Evolutionary conservation across 495 filamentous ascomycete species (phyloP), one percentile per base, ranked within the genome.

Genomic region (Penicillium macrosclerotiorum): DNA sequence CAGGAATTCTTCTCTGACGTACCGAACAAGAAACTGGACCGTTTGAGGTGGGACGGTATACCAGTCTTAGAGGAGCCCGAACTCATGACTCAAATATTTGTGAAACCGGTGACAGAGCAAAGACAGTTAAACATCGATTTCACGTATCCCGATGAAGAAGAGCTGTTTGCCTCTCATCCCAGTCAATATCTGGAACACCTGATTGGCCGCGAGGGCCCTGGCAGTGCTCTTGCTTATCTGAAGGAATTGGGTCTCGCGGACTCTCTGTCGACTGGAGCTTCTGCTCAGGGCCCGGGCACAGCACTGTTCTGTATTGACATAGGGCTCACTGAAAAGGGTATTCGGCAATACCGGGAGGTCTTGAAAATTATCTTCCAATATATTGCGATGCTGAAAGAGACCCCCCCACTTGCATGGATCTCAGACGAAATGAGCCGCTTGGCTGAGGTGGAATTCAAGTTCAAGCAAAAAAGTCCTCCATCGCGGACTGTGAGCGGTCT

Each of bases 241-340:
- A 99, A 97, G 68, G 84, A 81, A 17, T 96, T 94, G 65, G 93
- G 94, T 32, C 96, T 90, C 93, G 90, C 86, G 6, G 95, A 95
- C 68, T 82, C 82, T 3, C 71, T 99, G 8, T 84, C 82, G 47
- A 88, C 92, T 40, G 93, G 92, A 26, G 75, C 80, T 17, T 83
- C 80, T 59, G 71, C 82, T 3, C 68, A 94, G 18, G 91, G 89
- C 56, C 88, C 90, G 4, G 93, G 91, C 18, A 80, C 87, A 0
- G 88, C 89, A 1, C 78, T 94, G 36, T 96, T 97, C 63, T 85
- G 82, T 8, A 76, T 90, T 46, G 79, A 80, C 8, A 80, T 96
- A 40, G 81, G 85, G 17, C 68, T 97, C 48, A 97, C 93, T 2
- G 85, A 92, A 55, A 89, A 95, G 56, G 90, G 85, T 17, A 58